Base-by-base conservation (phyloP, 768 basidiomycete genomes). In the Megacollybia marginata region DNA sequence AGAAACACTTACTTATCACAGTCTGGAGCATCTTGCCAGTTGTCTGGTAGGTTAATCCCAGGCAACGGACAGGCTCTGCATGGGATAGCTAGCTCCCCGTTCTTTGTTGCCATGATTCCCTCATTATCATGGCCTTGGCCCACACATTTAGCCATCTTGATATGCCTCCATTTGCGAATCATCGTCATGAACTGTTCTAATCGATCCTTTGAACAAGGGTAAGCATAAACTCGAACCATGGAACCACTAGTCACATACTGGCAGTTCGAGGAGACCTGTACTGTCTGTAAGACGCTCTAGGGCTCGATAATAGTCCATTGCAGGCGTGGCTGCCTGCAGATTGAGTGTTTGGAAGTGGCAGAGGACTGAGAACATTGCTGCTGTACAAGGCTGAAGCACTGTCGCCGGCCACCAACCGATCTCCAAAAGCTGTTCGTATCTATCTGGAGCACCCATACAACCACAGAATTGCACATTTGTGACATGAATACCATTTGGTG, bases 41-140 rank as follows among this genome's bases (percentile, higher is more conserved):
- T n/a, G n/a, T 36, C 35, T 10, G 35, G 35, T 36, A 36, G 35
- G 16, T 36, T 36, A 10, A 36, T 16, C 10, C 54, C 61, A 0
- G 62, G 64, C 0, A 62, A 60, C 1, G 69, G 70, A 51, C 70
- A 71, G 4, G 65, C 65, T 2, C 64, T 65, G 45, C 68, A 70
- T 6, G 52, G 49, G 1, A 68, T 50, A 0, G 62, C 63, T 9
- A 60, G 55, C 48, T 61, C 58, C 0, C 69, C 65, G 9, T 48
- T 48, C 19, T 49, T 35, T 1, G 65, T 66, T 7, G 32, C 51
- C 3, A n/a, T 19, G 8, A 49, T 49, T 5, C 61, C 55, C 20
- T 44, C 50, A 47, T 54, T 51, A 51, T 61, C 52, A 51, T 65
- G 57, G 46, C 61, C 56, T 35, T 60, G 36, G 20, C 63, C 55